A percentile compares a stretch with the other conserved stretches of the same genome.
phyloP scores from a whole-genome alignment of 352 stramenopile genomes.

The Globisporangium polare region DNA sequence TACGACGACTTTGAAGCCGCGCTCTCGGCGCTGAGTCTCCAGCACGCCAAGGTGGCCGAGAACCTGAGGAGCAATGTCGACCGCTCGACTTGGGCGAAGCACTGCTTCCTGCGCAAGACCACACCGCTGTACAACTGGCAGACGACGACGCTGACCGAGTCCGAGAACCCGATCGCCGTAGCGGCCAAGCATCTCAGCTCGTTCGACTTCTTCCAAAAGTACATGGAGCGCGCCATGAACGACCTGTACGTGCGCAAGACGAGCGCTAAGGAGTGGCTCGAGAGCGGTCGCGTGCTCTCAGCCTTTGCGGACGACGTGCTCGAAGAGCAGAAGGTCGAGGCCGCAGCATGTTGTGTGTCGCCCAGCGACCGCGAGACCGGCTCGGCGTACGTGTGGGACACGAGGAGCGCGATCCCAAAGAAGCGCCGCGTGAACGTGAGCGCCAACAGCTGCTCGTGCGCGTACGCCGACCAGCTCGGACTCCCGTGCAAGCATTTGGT shows the following conservation, averaged over 20 bases:
- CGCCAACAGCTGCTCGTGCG: slow-evolving; percentile 28
- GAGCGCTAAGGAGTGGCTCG: slow-evolving; percentile 22
- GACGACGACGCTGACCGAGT: slow-evolving; percentile 22
- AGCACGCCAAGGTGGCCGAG: slow-evolving; percentile 15
- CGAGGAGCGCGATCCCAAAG: slow-evolving; percentile 22
- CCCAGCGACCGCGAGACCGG: slow-evolving; percentile 36
- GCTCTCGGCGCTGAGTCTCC: slow-evolving; percentile 17
- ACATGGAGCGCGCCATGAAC: slow-evolving; percentile 43
- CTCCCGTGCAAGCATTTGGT: slow-evolving; percentile 42
- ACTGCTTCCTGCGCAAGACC: slow-evolving; percentile 25
- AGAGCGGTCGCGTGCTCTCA: slow-evolving; percentile 22
- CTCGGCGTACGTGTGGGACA: slow-evolving; percentile 36
- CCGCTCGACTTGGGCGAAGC: slow-evolving; percentile 31
- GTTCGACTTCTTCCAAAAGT: slow-evolving; percentile 41
- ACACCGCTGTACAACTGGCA: slow-evolving; percentile 34
- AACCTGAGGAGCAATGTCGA: slow-evolving; percentile 20
- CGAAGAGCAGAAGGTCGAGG: slow-evolving; percentile 25
- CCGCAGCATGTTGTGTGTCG: slow-evolving; percentile 29
- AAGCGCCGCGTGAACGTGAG: slow-evolving; percentile 41
- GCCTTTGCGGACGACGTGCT: slow-evolving; percentile 30
- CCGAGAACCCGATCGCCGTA: slow-evolving; percentile 13
- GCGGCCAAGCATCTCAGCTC: slow-evolving; percentile 19
- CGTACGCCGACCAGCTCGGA: slow-evolving; percentile 27
- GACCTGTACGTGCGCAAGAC: slow-evolving; percentile 32
- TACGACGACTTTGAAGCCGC: slow-evolving; percentile 25